These are phyloP conservation scores for Suhomyces coccinellae DNA, from an alignment of 1,139 yeast genomes.

Conservation along the genomic window DNA sequence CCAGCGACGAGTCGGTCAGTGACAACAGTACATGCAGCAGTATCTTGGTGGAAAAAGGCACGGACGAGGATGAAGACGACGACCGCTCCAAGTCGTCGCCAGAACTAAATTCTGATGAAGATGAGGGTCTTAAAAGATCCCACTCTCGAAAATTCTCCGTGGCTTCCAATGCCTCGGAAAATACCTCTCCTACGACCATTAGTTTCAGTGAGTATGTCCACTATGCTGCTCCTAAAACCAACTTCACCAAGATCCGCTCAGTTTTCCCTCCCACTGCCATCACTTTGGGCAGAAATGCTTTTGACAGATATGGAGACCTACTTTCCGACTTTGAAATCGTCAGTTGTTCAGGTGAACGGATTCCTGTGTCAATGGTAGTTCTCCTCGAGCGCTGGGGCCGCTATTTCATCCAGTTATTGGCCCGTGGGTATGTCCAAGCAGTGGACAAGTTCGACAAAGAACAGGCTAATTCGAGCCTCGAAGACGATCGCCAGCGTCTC, in stretches of 20 bases:
- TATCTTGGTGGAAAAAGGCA: slow-evolving; percentile 9
- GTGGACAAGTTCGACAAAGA: slow-evolving; percentile 48
- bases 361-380: slow-evolving; percentile 59
- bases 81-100: slow-evolving; percentile 10
- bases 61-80: slow-evolving; percentile 23
- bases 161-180: slow-evolving; percentile 16
- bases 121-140: slow-evolving; percentile 1
- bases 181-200: slow-evolving; percentile 24
- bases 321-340: slow-evolving; percentile 72
- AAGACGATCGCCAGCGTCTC: background rate
- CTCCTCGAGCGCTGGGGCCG: slow-evolving; percentile 76
- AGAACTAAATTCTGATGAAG: slow-evolving; percentile 14
- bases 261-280: slow-evolving; percentile 76
- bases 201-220: slow-evolving; percentile 72
- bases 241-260: slow-evolving; percentile 63
- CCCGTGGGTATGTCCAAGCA: slow-evolving; percentile 64
- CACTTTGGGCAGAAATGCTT: slow-evolving; percentile 71
- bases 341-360: slow-evolving; percentile 63
- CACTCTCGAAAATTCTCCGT: slow-evolving; percentile 21
- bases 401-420: slow-evolving; percentile 58
- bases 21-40: slow-evolving; percentile 21
- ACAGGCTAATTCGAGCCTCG: slow-evolving; percentile 17
- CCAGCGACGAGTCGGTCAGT: slow-evolving; percentile 13
- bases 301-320: slow-evolving; percentile 63
- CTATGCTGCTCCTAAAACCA: slow-evolving; percentile 70